Base-by-base conservation (phyloP, 1,284 basidiomycete genomes). In the Violaceomyces palustris region DNA sequence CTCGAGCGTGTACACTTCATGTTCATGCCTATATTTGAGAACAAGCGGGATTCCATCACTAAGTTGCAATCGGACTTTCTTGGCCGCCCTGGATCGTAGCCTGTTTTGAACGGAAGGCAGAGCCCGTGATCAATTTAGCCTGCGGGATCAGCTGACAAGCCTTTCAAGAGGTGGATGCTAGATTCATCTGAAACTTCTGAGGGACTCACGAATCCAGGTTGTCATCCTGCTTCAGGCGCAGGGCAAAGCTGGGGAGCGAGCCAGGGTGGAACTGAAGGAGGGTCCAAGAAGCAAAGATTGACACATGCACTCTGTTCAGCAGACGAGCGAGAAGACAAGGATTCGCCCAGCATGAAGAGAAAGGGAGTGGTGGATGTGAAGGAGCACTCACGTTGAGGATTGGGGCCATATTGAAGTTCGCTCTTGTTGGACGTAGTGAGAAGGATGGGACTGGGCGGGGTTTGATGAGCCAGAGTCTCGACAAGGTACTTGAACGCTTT, bases 171-270 rank as follows among this genome's bases (percentile, higher is more conserved):
- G n/a, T n/a, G n/a, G n/a, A n/a, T n/a, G n/a, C n/a, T n/a, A n/a
- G n/a, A n/a, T n/a, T n/a, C n/a, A n/a, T n/a, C n/a, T n/a, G n/a
- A n/a, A n/a, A n/a, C n/a, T n/a, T n/a, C n/a, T n/a, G n/a, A n/a
- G n/a, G n/a, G 1, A 48, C 61, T 40, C 41, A 64, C 61, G 37
- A 45, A 9, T 61, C 59, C 24, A 71, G 59, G 26, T 50, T 44
- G 37, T 72, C 69, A 18, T 63, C 59, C 26, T 52, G 45, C 39
- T 63, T 65, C 49, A 71, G 54, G 26, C 70, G 64, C 19, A 71
- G 58, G 9, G 68, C 53, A 34, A 72, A 72, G 50, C 53, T 61
- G 18, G 69, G 70, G 31, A 69, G 50, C 7, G 63, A 48, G 25
- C 70, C 68, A 18, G 69, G 58, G 53, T 72, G 70, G 48, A 70